Evolutionary conservation across 768 basidiomycete species (phyloP).

Genomic region (Amylocystis lapponica): DNA sequence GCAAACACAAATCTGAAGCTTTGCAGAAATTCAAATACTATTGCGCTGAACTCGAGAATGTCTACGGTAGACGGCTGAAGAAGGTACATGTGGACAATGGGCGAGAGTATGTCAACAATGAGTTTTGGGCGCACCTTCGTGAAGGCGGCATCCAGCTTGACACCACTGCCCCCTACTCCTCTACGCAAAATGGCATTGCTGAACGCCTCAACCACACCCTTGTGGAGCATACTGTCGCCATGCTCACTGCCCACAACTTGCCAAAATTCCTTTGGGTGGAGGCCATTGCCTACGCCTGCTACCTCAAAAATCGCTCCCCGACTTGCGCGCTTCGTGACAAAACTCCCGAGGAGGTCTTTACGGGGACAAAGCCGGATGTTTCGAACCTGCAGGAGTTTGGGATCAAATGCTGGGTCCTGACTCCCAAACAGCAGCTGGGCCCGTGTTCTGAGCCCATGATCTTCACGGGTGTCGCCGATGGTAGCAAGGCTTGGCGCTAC

Average conservation of each 20-base stretch:
- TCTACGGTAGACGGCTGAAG: conserved; percentile 8
- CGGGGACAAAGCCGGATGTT: conserved; percentile 19
- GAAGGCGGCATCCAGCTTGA: conserved; percentile 13
- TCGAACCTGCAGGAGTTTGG: conserved; percentile 19
- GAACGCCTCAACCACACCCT: conserved; percentile 19
- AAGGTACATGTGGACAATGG: conserved; percentile 18
- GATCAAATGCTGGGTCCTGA: conserved; percentile 9
- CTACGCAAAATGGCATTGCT: conserved; percentile 16
- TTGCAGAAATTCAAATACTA: conserved; percentile 1
- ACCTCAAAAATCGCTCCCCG: conserved; percentile 16
- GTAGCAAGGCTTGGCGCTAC: conserved; percentile 15
- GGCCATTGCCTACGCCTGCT: conserved; percentile 10
- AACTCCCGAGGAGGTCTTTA: conserved; percentile 20
- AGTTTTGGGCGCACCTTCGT: conserved; percentile 3
- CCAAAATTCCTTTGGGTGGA: conserved; percentile 18
- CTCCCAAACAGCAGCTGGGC: conserved; percentile 7
- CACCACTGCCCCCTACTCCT: conserved; percentile 14
- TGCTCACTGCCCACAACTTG: conserved; percentile 9
- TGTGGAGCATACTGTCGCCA: conserved; percentile 10
- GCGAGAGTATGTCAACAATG: conserved; percentile 15
- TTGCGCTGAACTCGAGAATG: background rate
- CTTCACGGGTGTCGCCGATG: conserved; percentile 15
- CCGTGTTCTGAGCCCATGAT: conserved; percentile 10
- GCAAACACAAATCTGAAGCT: background rate
- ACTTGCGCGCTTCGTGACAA: conserved; percentile 7